phyloP scores from a whole-genome alignment of 345 rosid species.

The Populus deltoides region DNA sequence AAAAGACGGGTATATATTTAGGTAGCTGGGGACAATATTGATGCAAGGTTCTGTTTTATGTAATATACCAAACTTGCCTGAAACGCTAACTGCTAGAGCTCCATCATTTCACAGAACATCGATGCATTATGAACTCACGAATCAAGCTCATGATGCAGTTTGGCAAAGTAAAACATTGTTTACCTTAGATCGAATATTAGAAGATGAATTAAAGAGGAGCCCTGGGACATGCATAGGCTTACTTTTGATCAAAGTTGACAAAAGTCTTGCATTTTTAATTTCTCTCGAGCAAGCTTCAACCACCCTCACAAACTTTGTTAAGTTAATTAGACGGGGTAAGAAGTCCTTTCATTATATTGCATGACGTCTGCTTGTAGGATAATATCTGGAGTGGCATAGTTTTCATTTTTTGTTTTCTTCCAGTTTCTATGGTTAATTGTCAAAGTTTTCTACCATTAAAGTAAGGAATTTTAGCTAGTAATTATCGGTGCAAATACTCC shows the following conservation, averaged over 20 bases:
- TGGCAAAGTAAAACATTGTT: neutral
- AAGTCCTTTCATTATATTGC: constrained; percentile 2
- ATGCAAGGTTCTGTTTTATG: neutral
- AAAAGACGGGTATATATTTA: neutral
- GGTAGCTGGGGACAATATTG: neutral
- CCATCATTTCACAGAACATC: neutral
- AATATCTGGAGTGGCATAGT: no score
- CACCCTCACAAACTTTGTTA: neutral
- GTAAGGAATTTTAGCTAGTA: no score
- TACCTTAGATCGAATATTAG: no score
- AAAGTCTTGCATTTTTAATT: constrained; percentile 1
- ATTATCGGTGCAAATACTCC: neutral
- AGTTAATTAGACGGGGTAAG: neutral
- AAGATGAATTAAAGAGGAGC: neutral
- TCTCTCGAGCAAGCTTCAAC: neutral
- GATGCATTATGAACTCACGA: neutral
- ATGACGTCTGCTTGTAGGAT: no score
- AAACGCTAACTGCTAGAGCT: neutral
- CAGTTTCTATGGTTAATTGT: neutral
- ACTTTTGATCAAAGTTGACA: neutral
- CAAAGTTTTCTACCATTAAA: neutral
- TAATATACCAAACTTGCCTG: neutral
- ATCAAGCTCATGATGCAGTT: neutral
- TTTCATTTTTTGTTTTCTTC: neutral
- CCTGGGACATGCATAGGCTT: neutral